These are phyloP conservation scores for Pogostemon cablin DNA, from an alignment of 257 asterid species.

Conservation along the genomic window DNA sequence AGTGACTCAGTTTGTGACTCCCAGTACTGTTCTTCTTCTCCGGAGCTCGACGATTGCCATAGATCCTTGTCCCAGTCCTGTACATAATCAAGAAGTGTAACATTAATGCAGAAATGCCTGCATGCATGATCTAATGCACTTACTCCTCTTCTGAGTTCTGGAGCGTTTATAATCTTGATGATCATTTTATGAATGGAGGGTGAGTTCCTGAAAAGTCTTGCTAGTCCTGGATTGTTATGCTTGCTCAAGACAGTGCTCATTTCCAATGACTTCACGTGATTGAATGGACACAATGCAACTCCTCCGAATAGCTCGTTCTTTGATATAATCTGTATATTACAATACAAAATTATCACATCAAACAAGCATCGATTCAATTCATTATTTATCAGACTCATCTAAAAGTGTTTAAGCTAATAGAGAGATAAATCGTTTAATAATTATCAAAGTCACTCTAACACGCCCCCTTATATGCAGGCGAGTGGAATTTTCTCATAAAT, in stretches of 20 bases:
- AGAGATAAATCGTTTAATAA: no score
- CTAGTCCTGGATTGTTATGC: constrained; percentile 61
- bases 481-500: no score
- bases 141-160: constrained; percentile 51
- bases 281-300: constrained; percentile 46
- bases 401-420: no score
- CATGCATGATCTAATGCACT: constrained; percentile 25
- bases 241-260: constrained; percentile 57
- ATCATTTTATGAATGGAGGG: constrained; percentile 56
- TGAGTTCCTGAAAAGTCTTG: constrained; percentile 55
- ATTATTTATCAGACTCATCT: no score
- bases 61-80: constrained; percentile 72
- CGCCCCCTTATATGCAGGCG: no score
- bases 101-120: no score
- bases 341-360: not conserved
- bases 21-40: constrained; percentile 82
- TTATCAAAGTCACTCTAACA: no score
- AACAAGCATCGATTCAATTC: not conserved
- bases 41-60: constrained; percentile 56
- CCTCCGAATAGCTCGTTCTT: constrained; percentile 46
- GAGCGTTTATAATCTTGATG: constrained; percentile 52
- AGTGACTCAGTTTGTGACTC: constrained; percentile 63
- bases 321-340: constrained; percentile 57
- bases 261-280: constrained; percentile 58
- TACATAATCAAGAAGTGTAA: no score